Conservation (phyloP, 83 land plant genomes). For the Thuja plicata region DNA sequence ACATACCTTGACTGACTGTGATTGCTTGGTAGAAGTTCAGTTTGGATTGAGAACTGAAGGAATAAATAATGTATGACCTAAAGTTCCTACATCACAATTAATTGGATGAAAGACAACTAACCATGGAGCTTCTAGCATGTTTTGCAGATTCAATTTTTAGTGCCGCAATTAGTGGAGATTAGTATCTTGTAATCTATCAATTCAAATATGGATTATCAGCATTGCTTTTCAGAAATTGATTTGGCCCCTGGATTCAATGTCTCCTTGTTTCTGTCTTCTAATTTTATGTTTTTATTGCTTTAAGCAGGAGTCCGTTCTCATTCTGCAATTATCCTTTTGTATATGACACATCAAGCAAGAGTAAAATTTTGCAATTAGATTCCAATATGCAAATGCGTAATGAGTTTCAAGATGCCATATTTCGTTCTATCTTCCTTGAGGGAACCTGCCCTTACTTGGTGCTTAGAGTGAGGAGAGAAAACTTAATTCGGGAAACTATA, state of each 20-base stretch:
- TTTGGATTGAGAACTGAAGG: background rate
- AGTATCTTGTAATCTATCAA: background rate
- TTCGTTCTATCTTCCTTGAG: slow-evolving; percentile 23
- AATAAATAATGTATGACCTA: background rate
- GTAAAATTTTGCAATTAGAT: slow-evolving; percentile 33
- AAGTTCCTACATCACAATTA: background rate
- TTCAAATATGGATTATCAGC: background rate
- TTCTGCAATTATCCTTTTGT: slow-evolving; percentile 32
- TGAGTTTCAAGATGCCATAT: slow-evolving; percentile 30
- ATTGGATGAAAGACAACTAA: background rate
- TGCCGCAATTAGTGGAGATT: background rate
- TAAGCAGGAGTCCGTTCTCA: slow-evolving; percentile 27
- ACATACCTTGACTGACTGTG: background rate
- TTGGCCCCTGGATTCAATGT: background rate
- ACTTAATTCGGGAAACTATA: slow-evolving; percentile 25
- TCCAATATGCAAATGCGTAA: slow-evolving; percentile 22
- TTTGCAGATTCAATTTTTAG: background rate
- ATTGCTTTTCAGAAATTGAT: slow-evolving; percentile 3
- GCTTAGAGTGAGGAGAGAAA: slow-evolving; percentile 26
- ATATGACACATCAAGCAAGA: slow-evolving; percentile 31
- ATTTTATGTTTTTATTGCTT: background rate
- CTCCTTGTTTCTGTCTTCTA: background rate
- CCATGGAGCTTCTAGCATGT: background rate
- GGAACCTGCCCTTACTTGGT: slow-evolving; percentile 31
- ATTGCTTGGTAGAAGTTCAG: background rate